Conservation (phyloP, 2,329 filamentous ascomycete species). For the Tolypocladium album region DNA sequence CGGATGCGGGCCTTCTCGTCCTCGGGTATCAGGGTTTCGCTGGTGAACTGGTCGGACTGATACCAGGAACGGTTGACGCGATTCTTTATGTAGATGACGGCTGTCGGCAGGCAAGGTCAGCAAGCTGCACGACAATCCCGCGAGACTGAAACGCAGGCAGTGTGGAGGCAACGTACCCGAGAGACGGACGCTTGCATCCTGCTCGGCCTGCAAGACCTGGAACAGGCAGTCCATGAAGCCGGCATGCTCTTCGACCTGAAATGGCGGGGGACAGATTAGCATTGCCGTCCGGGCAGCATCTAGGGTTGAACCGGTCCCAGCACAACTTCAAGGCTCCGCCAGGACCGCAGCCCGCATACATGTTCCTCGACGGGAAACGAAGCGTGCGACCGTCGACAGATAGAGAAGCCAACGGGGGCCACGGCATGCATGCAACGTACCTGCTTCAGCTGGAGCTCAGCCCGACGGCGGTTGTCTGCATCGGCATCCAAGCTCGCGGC, state of each 20-base stretch:
- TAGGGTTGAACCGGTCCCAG: neutral
- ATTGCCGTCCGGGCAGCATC: neutral
- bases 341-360: neutral
- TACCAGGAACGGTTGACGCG: slow-evolving; percentile 89
- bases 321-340: neutral
- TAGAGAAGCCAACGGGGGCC: neutral
- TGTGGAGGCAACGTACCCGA: slow-evolving; percentile 56
- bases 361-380: neutral
- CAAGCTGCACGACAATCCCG: slow-evolving; percentile 5
- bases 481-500: slow-evolving; percentile 65
- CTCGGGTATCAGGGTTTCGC: slow-evolving; percentile 69
- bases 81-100: slow-evolving; percentile 97
- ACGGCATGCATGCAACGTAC: slow-evolving; percentile 34
- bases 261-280: slow-evolving; percentile 1
- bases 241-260: slow-evolving; percentile 75
- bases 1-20: slow-evolving; percentile 81
- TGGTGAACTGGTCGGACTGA: slow-evolving; percentile 61
- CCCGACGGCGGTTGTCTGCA: slow-evolving; percentile 62
- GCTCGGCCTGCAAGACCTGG: slow-evolving; percentile 82
- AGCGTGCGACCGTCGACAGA: neutral
- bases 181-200: slow-evolving; percentile 72
- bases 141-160: slow-evolving; percentile 1
- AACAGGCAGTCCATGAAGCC: slow-evolving; percentile 87
- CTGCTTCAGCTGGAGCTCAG: slow-evolving; percentile 73
- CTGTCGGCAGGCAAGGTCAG: slow-evolving; percentile 32